Evolutionary conservation across 2,329 filamentous ascomycete genomes (phyloP).

Genomic region (Aspergillus sp.): DNA sequence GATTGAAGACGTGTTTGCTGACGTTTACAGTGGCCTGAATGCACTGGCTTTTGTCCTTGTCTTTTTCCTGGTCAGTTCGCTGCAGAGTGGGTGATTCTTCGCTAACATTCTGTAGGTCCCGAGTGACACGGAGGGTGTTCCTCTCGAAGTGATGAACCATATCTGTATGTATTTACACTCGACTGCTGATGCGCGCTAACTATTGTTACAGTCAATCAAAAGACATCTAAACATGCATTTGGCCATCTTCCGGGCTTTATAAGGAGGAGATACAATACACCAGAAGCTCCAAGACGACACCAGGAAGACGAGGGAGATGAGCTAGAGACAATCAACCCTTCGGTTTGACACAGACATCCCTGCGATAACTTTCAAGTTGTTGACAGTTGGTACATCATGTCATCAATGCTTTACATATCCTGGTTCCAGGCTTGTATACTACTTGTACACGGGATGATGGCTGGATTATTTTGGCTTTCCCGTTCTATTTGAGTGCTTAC

Average conservation of each 20-base stretch:
- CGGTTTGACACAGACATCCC: too few species aligned
- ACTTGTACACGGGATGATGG: too few species aligned
- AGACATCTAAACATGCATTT: background rate
- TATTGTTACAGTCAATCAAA: background rate
- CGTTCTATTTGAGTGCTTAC: too few species aligned
- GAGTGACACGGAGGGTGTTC: slow-evolving; percentile 1
- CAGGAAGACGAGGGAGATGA: too few species aligned
- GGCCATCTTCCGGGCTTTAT: background rate
- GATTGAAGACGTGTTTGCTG: background rate
- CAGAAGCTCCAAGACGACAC: too few species aligned
- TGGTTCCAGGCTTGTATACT: too few species aligned
- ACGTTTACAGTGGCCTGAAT: background rate
- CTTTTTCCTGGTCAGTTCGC: slow-evolving; percentile 3
- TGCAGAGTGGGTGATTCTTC: background rate
- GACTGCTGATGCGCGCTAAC: background rate
- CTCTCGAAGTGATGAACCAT: slow-evolving; percentile 11
- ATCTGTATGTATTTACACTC: slow-evolving; percentile 8
- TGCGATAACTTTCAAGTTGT: too few species aligned
- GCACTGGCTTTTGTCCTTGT: slow-evolving; percentile 6
- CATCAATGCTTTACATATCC: too few species aligned
- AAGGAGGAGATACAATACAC: too few species aligned
- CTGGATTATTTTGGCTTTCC: too few species aligned
- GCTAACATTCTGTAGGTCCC: slow-evolving; percentile 2
- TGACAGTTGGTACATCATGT: too few species aligned
- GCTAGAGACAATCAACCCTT: too few species aligned